Percentiles rank a stretch among this genome's conserved stretches.
Evolutionary conservation across 352 stramenopile species (phyloP).

Genomic region (Pythium guiyangense): DNA sequence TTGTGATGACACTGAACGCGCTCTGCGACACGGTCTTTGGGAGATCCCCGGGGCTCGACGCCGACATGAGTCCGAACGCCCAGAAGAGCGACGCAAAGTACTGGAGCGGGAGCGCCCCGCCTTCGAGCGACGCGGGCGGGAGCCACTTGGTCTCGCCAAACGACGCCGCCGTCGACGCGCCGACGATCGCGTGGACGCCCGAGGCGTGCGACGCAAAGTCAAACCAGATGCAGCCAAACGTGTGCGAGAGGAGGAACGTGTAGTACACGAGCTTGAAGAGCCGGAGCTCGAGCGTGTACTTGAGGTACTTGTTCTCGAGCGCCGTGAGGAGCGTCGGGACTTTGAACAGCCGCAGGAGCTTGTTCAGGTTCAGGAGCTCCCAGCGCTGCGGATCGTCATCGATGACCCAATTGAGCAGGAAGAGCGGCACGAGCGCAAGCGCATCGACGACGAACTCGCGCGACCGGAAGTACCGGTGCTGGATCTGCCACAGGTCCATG

Average conservation of each 20-base stretch:
- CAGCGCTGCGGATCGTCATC: slow-evolving; percentile 3
- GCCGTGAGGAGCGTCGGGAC: slow-evolving; percentile 33
- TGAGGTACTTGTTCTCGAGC: slow-evolving; percentile 49
- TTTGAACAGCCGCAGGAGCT: slow-evolving; percentile 49
- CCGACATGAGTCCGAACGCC: slow-evolving; percentile 52
- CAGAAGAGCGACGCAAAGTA: slow-evolving; percentile 50
- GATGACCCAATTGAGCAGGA: slow-evolving; percentile 33
- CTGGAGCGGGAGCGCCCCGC: slow-evolving; percentile 21
- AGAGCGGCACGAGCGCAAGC: slow-evolving; percentile 33
- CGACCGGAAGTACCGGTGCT: slow-evolving; percentile 36
- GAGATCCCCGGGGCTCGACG: slow-evolving; percentile 44
- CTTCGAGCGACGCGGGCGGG: slow-evolving; percentile 17
- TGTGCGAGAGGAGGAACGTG: slow-evolving; percentile 43
- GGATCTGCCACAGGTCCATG: slow-evolving; percentile 38
- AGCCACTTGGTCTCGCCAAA: slow-evolving; percentile 32
- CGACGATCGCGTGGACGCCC: slow-evolving; percentile 17
- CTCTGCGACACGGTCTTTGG: slow-evolving; percentile 42
- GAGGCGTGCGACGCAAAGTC: slow-evolving; percentile 49
- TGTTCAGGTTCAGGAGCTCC: slow-evolving; percentile 54
- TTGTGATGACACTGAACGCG: slow-evolving; percentile 49
- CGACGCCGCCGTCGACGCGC: not conserved
- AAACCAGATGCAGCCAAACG: slow-evolving; percentile 58
- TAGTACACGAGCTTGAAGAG: slow-evolving; percentile 55
- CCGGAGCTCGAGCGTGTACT: slow-evolving; percentile 39
- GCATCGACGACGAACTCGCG: slow-evolving; percentile 38